phyloP scores from a whole-genome alignment of 306 rosid genomes.

The Fragaria ananassa region DNA sequence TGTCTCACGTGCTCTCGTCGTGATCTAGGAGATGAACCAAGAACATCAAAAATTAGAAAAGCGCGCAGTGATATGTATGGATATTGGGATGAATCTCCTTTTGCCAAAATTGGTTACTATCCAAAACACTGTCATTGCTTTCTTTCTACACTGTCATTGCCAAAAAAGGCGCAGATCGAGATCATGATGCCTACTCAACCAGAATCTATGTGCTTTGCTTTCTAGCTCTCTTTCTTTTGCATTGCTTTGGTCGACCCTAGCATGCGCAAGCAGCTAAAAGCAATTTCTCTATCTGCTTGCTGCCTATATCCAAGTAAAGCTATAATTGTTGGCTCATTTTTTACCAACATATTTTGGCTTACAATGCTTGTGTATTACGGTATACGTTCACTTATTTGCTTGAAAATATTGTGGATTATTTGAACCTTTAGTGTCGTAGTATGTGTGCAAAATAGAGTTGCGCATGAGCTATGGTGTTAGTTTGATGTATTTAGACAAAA shows the following conservation, averaged over 20 bases:
- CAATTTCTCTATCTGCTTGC: neutral
- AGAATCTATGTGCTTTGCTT: neutral
- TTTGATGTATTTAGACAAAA: neutral
- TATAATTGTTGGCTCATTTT: neutral
- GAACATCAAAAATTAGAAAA: conserved; percentile 5
- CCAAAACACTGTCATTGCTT: conserved; percentile 21
- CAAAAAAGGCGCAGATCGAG: no score
- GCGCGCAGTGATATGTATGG: neutral
- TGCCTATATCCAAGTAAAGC: neutral
- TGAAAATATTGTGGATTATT: neutral
- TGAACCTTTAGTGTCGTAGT: neutral
- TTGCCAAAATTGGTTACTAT: conserved; percentile 32
- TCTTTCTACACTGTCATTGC: no score
- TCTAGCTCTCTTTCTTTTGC: neutral
- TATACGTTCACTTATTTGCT: neutral
- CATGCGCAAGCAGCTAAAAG: conserved; percentile 7
- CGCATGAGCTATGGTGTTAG: neutral
- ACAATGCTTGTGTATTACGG: neutral
- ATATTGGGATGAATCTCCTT: conserved; percentile 10
- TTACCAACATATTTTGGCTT: neutral
- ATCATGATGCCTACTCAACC: conserved; percentile 19
- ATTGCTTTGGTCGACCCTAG: conserved; percentile 16
- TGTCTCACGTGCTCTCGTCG: no score
- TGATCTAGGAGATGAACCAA: conserved; percentile 12
- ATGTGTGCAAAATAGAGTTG: neutral